Evolutionary conservation across 306 rosid species (phyloP).

Genomic region (Glycyrrhiza uralensis): DNA sequence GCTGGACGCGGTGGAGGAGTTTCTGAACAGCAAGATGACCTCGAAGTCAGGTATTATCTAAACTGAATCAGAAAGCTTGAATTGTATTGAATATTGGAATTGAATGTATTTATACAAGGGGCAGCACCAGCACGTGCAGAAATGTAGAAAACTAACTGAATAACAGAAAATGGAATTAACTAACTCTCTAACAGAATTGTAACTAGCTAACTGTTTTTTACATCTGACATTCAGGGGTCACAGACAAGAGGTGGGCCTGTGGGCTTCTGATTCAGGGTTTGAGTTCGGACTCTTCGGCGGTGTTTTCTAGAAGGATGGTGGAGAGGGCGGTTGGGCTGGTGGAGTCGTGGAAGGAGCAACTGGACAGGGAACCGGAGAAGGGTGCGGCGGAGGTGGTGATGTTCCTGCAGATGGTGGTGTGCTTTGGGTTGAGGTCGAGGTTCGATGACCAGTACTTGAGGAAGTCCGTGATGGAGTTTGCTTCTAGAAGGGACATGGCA

Average conservation of each 20-base stretch:
- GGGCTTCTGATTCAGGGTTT: conserved; percentile 69
- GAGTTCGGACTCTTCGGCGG: conserved; percentile 47
- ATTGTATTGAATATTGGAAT: too few relatives aligned
- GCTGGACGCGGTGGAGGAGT: conserved; percentile 58
- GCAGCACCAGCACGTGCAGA: too few relatives aligned
- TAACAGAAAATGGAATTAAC: too few relatives aligned
- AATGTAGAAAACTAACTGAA: too few relatives aligned
- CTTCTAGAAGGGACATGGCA: conserved; percentile 78
- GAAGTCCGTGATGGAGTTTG: conserved; percentile 55
- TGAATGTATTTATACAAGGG: too few relatives aligned
- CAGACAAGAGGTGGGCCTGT: conserved; percentile 84
- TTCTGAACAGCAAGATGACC: conserved; percentile 41
- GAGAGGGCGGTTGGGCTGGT: conserved; percentile 49
- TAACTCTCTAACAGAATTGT: too few relatives aligned
- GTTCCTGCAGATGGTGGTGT: conserved; percentile 76
- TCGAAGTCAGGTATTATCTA: conserved; percentile 58
- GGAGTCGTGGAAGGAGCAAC: conserved; percentile 61
- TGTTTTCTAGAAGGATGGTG: conserved; percentile 40
- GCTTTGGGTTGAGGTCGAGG: conserved; percentile 44
- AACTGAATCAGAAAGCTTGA: too few relatives aligned
- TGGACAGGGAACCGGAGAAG: conserved; percentile 35
- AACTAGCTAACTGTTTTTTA: too few relatives aligned
- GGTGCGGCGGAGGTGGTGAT: conserved; percentile 78
- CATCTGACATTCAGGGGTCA: conserved; percentile 65
- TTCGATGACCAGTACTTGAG: conserved; percentile 51